phyloP scores from a whole-genome alignment of 176 grass and related monocot species.

The Musa schizocarpa region DNA sequence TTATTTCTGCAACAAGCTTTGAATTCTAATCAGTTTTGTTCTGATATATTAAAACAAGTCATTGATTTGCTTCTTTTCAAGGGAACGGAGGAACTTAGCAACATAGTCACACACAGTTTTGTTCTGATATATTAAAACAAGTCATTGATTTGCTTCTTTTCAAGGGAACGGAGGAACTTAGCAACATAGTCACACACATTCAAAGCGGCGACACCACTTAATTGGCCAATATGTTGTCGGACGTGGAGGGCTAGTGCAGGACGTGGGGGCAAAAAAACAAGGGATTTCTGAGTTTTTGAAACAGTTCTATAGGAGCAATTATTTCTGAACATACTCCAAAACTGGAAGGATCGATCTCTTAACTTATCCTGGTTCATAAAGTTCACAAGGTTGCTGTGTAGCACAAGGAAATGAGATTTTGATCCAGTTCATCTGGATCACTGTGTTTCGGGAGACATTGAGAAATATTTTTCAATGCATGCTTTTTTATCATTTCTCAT shows the following conservation, averaged over 20 bases:
- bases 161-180: constrained; percentile 73
- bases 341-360: not conserved
- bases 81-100: constrained; percentile 70
- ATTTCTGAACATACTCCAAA: constrained; percentile 35
- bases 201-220: constrained; percentile 87
- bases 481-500: not conserved
- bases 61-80: constrained; percentile 95
- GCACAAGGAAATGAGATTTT: not conserved
- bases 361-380: not conserved
- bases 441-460: not conserved
- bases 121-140: constrained; percentile 21
- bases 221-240: constrained; percentile 84
- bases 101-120: constrained; percentile 36
- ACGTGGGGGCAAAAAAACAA: constrained; percentile 39
- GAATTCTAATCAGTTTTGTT: not conserved
- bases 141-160: constrained; percentile 94
- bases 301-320: constrained; percentile 81
- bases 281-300: constrained; percentile 58
- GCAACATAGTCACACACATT: constrained; percentile 68
- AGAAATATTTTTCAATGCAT: not conserved
- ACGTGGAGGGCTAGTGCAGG: constrained; percentile 42
- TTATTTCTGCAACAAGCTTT: too few relatives aligned
- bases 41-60: constrained; percentile 33
- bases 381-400: not conserved
- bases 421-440: not conserved